Evolutionary conservation across 1,284 basidiomycete genomes (phyloP).

Genomic region (Ganoderma lucidum): DNA sequence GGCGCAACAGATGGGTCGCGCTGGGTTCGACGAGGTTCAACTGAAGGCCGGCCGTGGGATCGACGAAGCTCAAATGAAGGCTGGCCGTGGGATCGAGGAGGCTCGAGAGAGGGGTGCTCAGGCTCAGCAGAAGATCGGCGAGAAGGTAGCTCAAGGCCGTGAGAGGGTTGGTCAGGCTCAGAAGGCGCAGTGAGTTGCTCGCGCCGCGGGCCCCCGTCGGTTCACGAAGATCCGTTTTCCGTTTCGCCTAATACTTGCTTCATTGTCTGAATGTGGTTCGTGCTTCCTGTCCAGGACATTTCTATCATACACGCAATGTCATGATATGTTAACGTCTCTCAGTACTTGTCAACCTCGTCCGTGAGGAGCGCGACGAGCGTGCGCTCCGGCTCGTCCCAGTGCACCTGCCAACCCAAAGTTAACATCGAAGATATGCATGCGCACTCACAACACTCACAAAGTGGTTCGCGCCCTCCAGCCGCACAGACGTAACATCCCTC

Average conservation of each 20-base stretch:
- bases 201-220: too few species aligned
- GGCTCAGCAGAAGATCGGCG: not conserved
- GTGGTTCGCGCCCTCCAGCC: slow-evolving; percentile 29
- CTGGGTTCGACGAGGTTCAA: not conserved
- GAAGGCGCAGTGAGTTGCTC: not conserved
- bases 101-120: not conserved
- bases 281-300: not conserved
- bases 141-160: not conserved
- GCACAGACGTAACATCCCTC: slow-evolving; percentile 19
- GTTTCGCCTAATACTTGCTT: too few species aligned
- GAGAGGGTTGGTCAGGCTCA: not conserved
- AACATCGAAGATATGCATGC: not conserved
- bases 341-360: not conserved
- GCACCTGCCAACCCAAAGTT: slow-evolving; percentile 23
- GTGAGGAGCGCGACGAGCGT: slow-evolving; percentile 20
- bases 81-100: too few species aligned
- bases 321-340: not conserved
- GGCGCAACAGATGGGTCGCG: too few species aligned
- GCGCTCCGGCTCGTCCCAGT: slow-evolving; percentile 37
- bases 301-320: not conserved
- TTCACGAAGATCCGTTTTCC: too few species aligned
- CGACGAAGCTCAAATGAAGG: too few species aligned
- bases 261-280: too few species aligned
- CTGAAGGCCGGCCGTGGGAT: too few species aligned
- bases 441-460: slow-evolving; percentile 27